Conservation (phyloP, 2,329 filamentous ascomycete genomes). For the Aspergillus floridensis region DNA sequence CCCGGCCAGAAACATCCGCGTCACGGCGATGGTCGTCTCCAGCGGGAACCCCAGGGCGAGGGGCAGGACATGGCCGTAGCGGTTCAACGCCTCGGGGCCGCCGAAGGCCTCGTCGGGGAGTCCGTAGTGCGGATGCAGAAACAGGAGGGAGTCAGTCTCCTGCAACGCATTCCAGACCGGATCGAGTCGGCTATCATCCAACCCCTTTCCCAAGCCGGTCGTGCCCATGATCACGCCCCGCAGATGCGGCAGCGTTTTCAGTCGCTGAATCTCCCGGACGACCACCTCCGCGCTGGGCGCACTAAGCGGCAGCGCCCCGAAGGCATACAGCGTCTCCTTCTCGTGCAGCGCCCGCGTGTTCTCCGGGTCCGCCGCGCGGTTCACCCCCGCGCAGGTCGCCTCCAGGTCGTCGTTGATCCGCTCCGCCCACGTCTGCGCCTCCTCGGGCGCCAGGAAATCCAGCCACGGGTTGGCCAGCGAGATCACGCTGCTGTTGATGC, state of each 20-base stretch:
- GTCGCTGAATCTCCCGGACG: conserved; percentile 59
- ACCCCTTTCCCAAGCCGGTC: conserved; percentile 71
- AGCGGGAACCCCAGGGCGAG: conserved; percentile 84
- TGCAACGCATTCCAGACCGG: conserved; percentile 71
- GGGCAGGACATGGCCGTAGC: conserved; percentile 83
- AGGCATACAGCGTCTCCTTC: conserved; percentile 72
- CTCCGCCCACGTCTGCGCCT: conserved; percentile 62
- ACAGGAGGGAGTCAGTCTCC: conserved; percentile 64
- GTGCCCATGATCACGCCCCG: conserved; percentile 89
- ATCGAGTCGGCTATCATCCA: conserved; percentile 74
- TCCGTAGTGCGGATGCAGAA: conserved; percentile 90
- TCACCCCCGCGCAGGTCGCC: conserved; percentile 59
- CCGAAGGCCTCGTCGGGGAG: conserved; percentile 79
- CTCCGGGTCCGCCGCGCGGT: conserved; percentile 23
- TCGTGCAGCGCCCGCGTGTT: conserved; percentile 36
- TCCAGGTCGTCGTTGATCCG: conserved; percentile 78
- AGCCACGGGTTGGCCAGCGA: conserved; percentile 93
- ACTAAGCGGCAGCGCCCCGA: conserved; percentile 76
- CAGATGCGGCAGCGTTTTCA: conserved; percentile 63
- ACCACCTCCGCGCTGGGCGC: conserved; percentile 62
- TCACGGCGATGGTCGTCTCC: conserved; percentile 87
- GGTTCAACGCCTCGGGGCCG: conserved; percentile 64
- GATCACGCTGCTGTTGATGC: conserved; percentile 78
- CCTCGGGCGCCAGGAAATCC: conserved; percentile 67
- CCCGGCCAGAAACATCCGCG: conserved; percentile 80